phyloP scores from a whole-genome alignment of 179 eudicot species.

The Beta lomatogona region DNA sequence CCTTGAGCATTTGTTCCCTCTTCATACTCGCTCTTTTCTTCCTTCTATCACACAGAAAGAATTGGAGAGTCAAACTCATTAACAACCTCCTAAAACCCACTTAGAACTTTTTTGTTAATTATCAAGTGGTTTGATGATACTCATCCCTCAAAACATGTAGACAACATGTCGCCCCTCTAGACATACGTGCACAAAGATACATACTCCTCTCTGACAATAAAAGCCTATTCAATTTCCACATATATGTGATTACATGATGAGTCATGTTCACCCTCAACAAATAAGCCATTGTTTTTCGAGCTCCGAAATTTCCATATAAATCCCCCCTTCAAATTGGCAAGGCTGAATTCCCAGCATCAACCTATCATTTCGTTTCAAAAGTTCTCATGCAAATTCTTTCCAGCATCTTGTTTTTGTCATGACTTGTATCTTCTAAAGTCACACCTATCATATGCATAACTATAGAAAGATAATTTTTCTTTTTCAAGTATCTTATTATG shows the following conservation, averaged over 20 bases:
- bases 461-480: neutral
- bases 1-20: neutral
- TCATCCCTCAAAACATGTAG: too few species aligned
- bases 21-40: neutral
- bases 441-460: neutral
- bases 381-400: neutral
- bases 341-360: neutral
- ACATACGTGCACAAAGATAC: neutral
- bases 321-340: too few species aligned
- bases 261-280: neutral
- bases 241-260: neutral
- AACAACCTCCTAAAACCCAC: too few species aligned
- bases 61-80: neutral
- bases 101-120: too few species aligned
- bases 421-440: neutral
- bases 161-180: too few species aligned
- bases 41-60: neutral
- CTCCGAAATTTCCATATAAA: neutral
- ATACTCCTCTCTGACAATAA: neutral
- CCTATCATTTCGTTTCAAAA: neutral
- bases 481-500: neutral
- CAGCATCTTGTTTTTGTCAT: neutral
- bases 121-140: too few species aligned
- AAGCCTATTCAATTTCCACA: neutral
- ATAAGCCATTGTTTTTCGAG: neutral